These are phyloP conservation scores for Chaetomiaceae sp. DNA, from an alignment of 2,329 filamentous ascomycete species.

Conservation along the genomic window DNA sequence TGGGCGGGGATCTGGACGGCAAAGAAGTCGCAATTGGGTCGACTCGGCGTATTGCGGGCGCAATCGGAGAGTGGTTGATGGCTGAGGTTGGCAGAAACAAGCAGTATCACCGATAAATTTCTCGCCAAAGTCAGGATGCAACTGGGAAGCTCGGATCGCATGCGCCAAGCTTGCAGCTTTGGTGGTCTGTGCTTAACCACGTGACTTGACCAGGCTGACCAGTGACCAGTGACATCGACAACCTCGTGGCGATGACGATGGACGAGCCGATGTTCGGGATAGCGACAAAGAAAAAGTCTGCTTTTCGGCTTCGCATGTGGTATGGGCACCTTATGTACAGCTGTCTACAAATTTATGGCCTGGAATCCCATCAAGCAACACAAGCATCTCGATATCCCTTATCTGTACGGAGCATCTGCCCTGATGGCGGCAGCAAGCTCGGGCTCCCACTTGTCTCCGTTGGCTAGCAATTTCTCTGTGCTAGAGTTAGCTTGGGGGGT, in stretches of 20 bases:
- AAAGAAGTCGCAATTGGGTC: constrained; percentile 14
- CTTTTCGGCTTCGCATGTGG: neutral
- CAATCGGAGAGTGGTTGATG: constrained; percentile 14
- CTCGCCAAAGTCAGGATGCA: constrained; percentile 32
- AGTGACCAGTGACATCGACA: too few species aligned
- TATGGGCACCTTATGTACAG: constrained; percentile 20
- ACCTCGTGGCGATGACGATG: neutral
- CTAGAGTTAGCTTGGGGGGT: constrained; percentile 23
- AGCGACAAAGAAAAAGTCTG: neutral
- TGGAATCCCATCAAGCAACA: neutral
- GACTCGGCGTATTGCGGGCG: constrained; percentile 14
- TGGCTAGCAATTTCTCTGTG: constrained; percentile 75
- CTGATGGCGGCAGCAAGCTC: constrained; percentile 89
- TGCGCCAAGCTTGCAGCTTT: neutral
- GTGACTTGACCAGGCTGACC: neutral
- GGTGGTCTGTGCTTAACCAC: constrained; percentile 4
- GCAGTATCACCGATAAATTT: constrained; percentile 42
- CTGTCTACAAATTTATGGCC: constrained; percentile 14
- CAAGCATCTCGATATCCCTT: constrained; percentile 33
- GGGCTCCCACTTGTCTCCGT: constrained; percentile 96
- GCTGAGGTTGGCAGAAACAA: constrained; percentile 15
- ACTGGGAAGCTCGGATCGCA: constrained; percentile 11
- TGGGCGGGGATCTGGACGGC: neutral
- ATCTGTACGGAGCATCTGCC: constrained; percentile 90
- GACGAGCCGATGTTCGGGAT: too few species aligned